Base-by-base conservation (phyloP, 2,329 filamentous ascomycete species). In the Sporothrix luriei region DNA sequence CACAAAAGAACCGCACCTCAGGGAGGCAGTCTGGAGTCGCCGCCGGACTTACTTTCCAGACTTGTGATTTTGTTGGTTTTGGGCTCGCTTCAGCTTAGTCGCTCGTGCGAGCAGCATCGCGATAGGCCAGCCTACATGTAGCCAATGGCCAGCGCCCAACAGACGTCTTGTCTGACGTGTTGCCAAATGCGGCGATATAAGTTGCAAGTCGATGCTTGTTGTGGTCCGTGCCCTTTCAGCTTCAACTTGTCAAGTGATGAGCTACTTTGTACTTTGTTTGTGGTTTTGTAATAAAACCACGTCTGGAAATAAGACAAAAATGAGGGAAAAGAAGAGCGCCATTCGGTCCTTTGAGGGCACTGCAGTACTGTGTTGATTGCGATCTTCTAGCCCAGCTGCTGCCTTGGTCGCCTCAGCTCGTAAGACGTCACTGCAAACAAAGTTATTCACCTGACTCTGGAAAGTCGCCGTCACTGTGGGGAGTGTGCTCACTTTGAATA, bases 331-430 rank as follows among this genome's bases (percentile, higher is more conserved):
- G 10, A 2, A 21, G 48, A n/a, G 9, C 5, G 19, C 4, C 1
- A 48, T 62, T 46, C 57, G 57, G 57, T 46, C 57, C 57, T 62
- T 46, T 24, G 13, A 62, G 40, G 57, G 4, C 57, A 62, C 29
- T 62, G 14, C 14, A 40, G 21, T 40, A 48, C 21, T 62, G 33
- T 33, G 61, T 1, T 64, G 61, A 64, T 64, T 49, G 24, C 5
- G 61, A 64, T 64, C 61, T 64, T 29, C 59, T 43, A 6, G n/a
- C 10, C 7, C 16, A 21, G 40, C 49, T 48, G 40, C 43, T 29
- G 10, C 43, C 26, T 62, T 48, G 21, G 38, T 48, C 2, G 59
- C n/a, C 16, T 13, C 21, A 33, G n/a, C 33, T 33, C 33, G 7
- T 5, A 9, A 33, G 7, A 33, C 4, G 33, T 0, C 33, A 33